Conservation (phyloP, 768 basidiomycete genomes). For the Pulveroboletus sp. region DNA sequence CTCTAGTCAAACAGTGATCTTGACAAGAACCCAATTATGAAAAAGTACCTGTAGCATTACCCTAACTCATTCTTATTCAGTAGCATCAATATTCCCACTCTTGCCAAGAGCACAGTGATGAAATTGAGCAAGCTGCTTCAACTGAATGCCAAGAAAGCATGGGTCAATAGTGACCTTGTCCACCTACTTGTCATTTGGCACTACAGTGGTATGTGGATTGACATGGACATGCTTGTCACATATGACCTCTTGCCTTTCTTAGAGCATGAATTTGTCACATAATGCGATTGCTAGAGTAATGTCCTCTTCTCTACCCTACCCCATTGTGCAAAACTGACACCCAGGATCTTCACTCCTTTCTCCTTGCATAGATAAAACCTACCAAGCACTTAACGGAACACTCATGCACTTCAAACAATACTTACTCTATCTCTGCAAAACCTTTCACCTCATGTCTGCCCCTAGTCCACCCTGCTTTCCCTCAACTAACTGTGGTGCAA, state of each 20-base stretch:
- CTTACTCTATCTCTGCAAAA: slow-evolving; percentile 96
- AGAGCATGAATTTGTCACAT: slow-evolving; percentile 94
- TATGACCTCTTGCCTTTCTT: slow-evolving; percentile 80
- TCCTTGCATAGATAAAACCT: slow-evolving; percentile 54
- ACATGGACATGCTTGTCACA: slow-evolving; percentile 94
- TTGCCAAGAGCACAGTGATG: slow-evolving; percentile 78
- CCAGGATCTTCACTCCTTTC: neutral
- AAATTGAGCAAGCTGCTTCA: slow-evolving; percentile 59
- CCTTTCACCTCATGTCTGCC: slow-evolving; percentile 85
- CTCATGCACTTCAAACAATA: slow-evolving; percentile 88
- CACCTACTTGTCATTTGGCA: slow-evolving; percentile 84
- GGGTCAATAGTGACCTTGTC: slow-evolving; percentile 95
- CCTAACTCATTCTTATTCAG: slow-evolving; percentile 70
- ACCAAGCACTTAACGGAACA: slow-evolving; percentile 86
- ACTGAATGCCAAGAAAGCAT: slow-evolving; percentile 74
- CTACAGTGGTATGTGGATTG: slow-evolving; percentile 92
- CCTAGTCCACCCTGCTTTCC: slow-evolving; percentile 71
- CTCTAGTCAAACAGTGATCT: slow-evolving; percentile 93
- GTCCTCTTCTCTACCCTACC: neutral
- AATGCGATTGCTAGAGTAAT: slow-evolving; percentile 97
- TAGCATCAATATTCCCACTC: slow-evolving; percentile 59
- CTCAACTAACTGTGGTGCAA: slow-evolving; percentile 92
- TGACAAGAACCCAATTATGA: slow-evolving; percentile 51
- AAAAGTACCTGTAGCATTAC: slow-evolving; percentile 56
- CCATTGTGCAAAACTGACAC: slow-evolving; percentile 9